phyloP scores from a whole-genome alignment of 805 yeast species.

The Nakazawaea populi region DNA sequence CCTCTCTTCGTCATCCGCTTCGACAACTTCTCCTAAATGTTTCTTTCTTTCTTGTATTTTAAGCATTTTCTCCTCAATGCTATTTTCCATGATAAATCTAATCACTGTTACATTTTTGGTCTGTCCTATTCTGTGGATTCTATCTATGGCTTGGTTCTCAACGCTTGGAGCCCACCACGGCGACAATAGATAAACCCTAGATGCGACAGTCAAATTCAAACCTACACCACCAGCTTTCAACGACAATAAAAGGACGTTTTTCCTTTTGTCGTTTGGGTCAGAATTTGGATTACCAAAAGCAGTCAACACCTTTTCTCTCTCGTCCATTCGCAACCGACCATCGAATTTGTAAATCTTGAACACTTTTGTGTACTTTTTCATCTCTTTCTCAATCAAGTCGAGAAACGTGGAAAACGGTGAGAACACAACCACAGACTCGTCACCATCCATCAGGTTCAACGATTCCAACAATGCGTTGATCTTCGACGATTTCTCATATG shows the following conservation, averaged over 20 bases:
- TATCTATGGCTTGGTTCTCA: conserved; percentile 86
- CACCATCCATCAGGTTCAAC: conserved; percentile 50
- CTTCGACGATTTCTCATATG: conserved; percentile 62
- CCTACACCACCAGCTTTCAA: conserved; percentile 96
- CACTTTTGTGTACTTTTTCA: conserved; percentile 37
- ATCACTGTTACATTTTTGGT: conserved; percentile 61
- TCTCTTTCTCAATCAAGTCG: conserved; percentile 64
- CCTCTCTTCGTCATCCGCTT: conserved; percentile 70
- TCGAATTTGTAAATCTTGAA: conserved; percentile 68
- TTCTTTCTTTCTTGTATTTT: conserved; percentile 81
- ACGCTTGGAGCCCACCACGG: conserved; percentile 97
- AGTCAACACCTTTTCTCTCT: conserved; percentile 55
- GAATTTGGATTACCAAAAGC: conserved; percentile 40
- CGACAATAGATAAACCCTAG: conserved; percentile 84
- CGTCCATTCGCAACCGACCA: conserved; percentile 66
- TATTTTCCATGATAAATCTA: conserved; percentile 74
- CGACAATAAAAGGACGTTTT: conserved; percentile 58
- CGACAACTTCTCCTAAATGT: conserved; percentile 75
- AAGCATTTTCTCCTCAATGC: conserved; percentile 86
- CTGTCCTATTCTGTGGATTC: conserved; percentile 91
- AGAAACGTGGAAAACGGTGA: conserved; percentile 85
- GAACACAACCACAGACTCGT: conserved; percentile 78
- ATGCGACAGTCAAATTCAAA: conserved; percentile 77
- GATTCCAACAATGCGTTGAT: conserved; percentile 62
- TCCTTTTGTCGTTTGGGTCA: conserved; percentile 9